Conservation (phyloP, 768 basidiomycete species). For the Hydnum rufescens region DNA sequence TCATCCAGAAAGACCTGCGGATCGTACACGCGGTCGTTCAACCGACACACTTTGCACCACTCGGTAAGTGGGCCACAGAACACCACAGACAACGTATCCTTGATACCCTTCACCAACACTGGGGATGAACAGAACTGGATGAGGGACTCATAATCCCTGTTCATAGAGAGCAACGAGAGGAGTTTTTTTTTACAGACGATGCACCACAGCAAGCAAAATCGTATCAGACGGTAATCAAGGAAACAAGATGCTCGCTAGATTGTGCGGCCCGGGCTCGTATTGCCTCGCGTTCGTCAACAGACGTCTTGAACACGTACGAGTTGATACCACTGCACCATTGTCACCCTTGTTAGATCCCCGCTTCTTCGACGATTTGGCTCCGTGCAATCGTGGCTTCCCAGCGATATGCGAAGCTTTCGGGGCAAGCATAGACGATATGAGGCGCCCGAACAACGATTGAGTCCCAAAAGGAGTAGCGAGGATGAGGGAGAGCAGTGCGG, state of each 20-base stretch:
- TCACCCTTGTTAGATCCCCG: not conserved
- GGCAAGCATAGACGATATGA: not conserved
- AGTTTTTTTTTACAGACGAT: not conserved
- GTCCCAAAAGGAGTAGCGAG: not conserved
- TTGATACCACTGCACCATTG: not conserved
- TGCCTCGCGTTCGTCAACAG: too few relatives aligned
- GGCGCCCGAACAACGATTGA: not conserved
- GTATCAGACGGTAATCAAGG: too few relatives aligned
- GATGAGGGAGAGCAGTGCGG: not conserved
- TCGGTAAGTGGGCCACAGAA: not conserved
- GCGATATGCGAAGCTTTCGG: not conserved
- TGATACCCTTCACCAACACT: not conserved
- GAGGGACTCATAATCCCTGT: too few relatives aligned
- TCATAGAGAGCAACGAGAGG: not conserved
- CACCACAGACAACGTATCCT: not conserved
- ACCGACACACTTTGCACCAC: not conserved
- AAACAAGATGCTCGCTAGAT: not conserved
- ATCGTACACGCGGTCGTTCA: not conserved
- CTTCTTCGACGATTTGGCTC: not conserved
- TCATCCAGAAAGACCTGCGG: not conserved
- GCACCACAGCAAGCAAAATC: too few relatives aligned
- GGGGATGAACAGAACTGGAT: not conserved
- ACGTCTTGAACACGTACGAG: not conserved
- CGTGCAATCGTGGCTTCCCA: not conserved
- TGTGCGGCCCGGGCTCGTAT: not conserved